Conservation (phyloP, 495 filamentous ascomycete genomes). For the Recurvomyces mirabilis region DNA sequence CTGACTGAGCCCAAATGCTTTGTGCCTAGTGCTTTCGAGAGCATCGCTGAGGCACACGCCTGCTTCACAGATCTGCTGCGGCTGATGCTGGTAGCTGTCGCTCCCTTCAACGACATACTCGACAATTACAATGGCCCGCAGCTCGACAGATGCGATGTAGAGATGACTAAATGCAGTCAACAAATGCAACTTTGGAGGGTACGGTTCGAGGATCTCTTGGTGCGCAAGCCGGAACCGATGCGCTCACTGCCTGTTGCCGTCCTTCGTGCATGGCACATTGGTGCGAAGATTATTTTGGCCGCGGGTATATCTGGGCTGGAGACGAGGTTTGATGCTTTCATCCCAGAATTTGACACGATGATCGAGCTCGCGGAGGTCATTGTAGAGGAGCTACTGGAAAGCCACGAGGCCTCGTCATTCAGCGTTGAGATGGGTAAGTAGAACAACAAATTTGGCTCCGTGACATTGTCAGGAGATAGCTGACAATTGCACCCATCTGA, state of each 20-base stretch:
- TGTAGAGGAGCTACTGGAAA: background rate
- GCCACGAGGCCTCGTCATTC: background rate
- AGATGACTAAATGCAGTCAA: background rate
- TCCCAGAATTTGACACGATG: background rate
- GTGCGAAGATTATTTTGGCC: background rate
- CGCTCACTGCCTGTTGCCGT: background rate
- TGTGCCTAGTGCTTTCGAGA: background rate
- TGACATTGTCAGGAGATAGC: constrained; percentile 33
- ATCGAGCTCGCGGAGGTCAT: background rate
- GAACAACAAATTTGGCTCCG: constrained; percentile 16
- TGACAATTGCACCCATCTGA: no score
- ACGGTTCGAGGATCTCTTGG: background rate
- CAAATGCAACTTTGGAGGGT: background rate
- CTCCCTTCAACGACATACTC: background rate
- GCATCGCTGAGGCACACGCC: constrained; percentile 4
- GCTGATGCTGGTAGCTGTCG: background rate
- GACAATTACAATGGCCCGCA: background rate
- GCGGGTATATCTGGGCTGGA: background rate
- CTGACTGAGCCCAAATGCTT: background rate
- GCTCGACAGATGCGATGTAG: background rate
- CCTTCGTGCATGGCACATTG: background rate
- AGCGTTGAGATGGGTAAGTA: background rate
- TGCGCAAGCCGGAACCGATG: background rate
- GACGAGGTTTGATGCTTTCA: background rate
- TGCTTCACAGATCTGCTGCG: background rate